A percentile compares a stretch with the other conserved stretches of the same genome.
Evolutionary conservation across 2,329 filamentous ascomycete species (phyloP).

Genomic region (Myrmaecium sp.): DNA sequence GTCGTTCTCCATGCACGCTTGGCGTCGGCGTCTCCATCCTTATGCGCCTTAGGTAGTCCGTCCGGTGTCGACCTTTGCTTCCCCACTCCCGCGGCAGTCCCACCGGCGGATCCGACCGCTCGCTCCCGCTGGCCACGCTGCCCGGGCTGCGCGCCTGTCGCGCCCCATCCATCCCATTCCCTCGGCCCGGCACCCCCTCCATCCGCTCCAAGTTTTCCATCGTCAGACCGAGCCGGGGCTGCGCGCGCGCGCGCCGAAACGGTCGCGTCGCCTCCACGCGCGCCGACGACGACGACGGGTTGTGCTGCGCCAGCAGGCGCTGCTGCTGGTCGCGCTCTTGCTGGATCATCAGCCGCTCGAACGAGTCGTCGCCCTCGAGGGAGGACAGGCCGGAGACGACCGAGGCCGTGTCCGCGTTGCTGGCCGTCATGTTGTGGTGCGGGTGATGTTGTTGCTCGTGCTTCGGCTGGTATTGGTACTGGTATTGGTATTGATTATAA

Average conservation of each 20-base stretch:
- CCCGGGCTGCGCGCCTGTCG: conserved; percentile 11
- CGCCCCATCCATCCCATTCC: conserved; percentile 5
- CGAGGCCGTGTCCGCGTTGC: conserved; percentile 4
- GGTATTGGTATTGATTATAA: too few species aligned
- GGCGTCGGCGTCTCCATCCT: conserved; percentile 11
- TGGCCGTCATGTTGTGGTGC: background rate
- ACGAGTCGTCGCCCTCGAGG: conserved; percentile 29
- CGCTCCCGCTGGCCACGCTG: conserved; percentile 18
- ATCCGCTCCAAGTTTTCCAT: conserved; percentile 27
- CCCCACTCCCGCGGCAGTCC: conserved; percentile 31
- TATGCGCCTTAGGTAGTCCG: conserved; percentile 27
- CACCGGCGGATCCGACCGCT: conserved; percentile 25
- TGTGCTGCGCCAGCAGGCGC: conserved; percentile 19
- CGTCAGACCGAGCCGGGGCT: conserved; percentile 22
- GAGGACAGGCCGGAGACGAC: conserved; percentile 18
- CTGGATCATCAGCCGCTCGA: conserved; percentile 27
- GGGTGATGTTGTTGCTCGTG: too few species aligned
- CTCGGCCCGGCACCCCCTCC: conserved; percentile 8
- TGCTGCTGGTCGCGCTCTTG: conserved; percentile 26
- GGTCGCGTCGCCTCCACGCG: conserved; percentile 13
- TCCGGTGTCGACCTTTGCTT: conserved; percentile 23
- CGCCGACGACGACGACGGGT: too few species aligned
- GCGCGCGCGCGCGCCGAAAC: conserved; percentile 26
- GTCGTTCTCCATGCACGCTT: conserved; percentile 8
- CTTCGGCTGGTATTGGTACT: too few species aligned